Percentiles rank a stretch among this genome's conserved stretches.
Evolutionary conservation across 208 protist species (phyloP).

Genomic region (Leishmania arabica): DNA sequence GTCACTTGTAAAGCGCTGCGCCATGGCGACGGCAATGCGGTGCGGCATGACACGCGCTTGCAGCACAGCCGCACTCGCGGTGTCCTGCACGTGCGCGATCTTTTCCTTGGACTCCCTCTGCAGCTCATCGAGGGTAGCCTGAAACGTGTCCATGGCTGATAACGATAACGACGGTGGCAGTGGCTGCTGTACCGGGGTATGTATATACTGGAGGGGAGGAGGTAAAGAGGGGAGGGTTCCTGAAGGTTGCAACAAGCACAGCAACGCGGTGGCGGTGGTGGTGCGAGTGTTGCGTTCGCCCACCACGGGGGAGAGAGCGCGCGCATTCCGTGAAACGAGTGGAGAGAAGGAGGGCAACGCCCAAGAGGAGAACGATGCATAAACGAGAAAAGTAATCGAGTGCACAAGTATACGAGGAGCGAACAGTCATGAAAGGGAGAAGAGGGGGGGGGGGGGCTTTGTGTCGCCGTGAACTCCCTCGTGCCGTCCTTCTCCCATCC

Average conservation of each 20-base stretch:
- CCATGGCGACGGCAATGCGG: slow-evolving; percentile 62
- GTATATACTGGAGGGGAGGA: background rate
- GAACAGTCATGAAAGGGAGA: background rate
- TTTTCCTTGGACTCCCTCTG: slow-evolving; percentile 74
- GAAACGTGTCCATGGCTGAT: slow-evolving; percentile 57
- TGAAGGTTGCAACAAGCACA: background rate
- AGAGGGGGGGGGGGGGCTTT: background rate
- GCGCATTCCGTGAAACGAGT: background rate
- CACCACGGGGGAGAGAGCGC: background rate
- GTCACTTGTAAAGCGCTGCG: slow-evolving; percentile 60
- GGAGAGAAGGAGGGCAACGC: background rate
- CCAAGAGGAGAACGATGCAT: background rate
- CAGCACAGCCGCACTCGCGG: slow-evolving; percentile 33
- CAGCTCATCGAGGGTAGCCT: slow-evolving; percentile 46
- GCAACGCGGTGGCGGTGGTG: background rate
- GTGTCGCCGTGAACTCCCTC: background rate
- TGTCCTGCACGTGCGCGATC: slow-evolving; percentile 42
- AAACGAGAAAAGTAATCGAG: background rate
- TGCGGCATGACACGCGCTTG: slow-evolving; percentile 36
- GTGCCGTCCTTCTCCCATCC: background rate
- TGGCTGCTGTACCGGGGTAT: background rate
- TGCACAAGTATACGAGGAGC: background rate
- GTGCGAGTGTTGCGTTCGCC: background rate
- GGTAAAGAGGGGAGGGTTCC: background rate
- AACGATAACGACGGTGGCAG: background rate